Evolutionary conservation across 805 yeast genomes (phyloP), one percentile per base, ranked within the genome.

Genomic region (Spathaspora gorwiae): DNA sequence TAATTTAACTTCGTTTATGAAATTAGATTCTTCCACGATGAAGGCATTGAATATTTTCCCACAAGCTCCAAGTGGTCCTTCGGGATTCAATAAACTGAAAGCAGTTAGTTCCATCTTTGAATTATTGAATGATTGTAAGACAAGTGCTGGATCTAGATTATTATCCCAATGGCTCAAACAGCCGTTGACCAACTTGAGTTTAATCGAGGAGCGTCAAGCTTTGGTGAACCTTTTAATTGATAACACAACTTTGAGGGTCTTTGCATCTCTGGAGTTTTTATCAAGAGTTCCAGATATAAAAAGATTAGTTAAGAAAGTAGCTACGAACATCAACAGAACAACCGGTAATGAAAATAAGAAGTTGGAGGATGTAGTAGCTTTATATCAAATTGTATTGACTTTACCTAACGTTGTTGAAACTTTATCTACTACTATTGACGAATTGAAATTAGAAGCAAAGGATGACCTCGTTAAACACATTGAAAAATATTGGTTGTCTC

Each of bases 141-240:
- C 95, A 4, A 75, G 81, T 2, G 89, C 94, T n/a, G 99, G 99
- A 7, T 72, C 92, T 1, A 76, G 98, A 51, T 66, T 90, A 42
- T 74, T 94, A 26, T 83, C 94, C 12, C 96, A 89, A 58, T 94
- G 99, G 99, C 73, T 94, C 49, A 94, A 92, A 59, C 99, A 94
- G 64, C 99, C 99, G 0, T 73, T 94, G 40, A 83, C 95, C 43
- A 80, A 81, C 52, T 58, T 75, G 9, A 57, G 54, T 0, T 80
- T 73, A 42, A 90, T 94, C 35, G 62, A 67, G 35, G 72, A 80
- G 37, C 75, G 99, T 42, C 97, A 87, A 52, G 62, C 69, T 7
- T 67, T 94, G 41, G 96, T 92, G n/a, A 84, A 80, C 26, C 75
- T 78, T 47, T 66, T 94, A 51, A 72, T 87, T n/a, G 78, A 83